A percentile compares a stretch with the other conserved stretches of the same genome.
Evolutionary conservation across 2,329 filamentous ascomycete genomes (phyloP).

Genomic region (Epichloe aotearoae): DNA sequence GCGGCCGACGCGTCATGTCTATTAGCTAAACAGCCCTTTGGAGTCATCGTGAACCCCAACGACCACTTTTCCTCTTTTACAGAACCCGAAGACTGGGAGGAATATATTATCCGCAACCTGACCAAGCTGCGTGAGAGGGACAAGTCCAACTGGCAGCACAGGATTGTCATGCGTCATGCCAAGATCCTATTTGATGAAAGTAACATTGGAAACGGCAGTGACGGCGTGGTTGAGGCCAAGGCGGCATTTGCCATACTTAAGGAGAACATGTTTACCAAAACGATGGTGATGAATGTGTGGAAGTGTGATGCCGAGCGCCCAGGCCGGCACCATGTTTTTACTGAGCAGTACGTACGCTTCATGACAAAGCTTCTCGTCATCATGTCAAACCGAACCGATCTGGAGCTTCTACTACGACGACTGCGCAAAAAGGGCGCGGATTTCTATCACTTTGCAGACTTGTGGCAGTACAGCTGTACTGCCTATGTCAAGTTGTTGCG

Average conservation of each 20-base stretch:
- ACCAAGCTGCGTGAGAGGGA: constrained; percentile 53
- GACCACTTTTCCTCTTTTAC: constrained; percentile 23
- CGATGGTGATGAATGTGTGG: constrained; percentile 91
- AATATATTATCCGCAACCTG: constrained; percentile 38
- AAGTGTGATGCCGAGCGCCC: constrained; percentile 76
- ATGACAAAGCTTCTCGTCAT: constrained; percentile 64
- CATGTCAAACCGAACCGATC: constrained; percentile 58
- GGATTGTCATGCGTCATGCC: constrained; percentile 67
- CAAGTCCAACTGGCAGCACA: constrained; percentile 91
- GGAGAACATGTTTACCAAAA: constrained; percentile 73
- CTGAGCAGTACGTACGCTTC: constrained; percentile 72
- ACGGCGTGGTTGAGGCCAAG: constrained; percentile 51
- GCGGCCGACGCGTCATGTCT: constrained; percentile 36
- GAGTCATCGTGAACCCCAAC: constrained; percentile 20
- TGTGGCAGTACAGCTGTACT: constrained; percentile 44
- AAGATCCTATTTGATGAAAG: constrained; percentile 39
- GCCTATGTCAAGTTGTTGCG: constrained; percentile 42
- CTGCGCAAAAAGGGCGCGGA: constrained; percentile 78
- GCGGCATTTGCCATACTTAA: constrained; percentile 68
- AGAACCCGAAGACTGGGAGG: constrained; percentile 45
- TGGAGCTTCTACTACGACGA: constrained; percentile 67
- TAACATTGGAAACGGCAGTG: constrained; percentile 23
- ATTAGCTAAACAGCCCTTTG: constrained; percentile 43
- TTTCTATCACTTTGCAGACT: constrained; percentile 48
- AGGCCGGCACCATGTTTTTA: constrained; percentile 86